phyloP scores from a whole-genome alignment of 2,329 filamentous ascomycete species.

The Dothiorella sarmentorum region DNA sequence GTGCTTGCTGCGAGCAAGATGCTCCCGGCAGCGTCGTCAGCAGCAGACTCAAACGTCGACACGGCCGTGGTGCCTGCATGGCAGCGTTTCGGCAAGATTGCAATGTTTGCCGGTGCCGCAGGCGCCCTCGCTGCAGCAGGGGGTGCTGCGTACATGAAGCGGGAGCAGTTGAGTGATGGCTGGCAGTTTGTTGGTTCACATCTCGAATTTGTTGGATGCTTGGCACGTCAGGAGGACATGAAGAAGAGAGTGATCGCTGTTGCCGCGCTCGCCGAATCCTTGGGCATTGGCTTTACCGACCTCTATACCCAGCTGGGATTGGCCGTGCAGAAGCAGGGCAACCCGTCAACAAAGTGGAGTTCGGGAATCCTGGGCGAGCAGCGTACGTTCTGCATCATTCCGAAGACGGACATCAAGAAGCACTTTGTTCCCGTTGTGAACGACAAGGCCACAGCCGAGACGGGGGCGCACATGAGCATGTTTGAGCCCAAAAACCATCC shows the following conservation, averaged over 20 bases:
- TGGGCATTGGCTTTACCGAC: conserved; percentile 75
- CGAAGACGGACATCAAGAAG: conserved; percentile 32
- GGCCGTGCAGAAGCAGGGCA: conserved; percentile 50
- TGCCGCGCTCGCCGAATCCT: conserved; percentile 60
- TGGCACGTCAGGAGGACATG: conserved; percentile 80
- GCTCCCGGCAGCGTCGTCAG: conserved; percentile 33
- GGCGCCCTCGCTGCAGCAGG: conserved; percentile 79
- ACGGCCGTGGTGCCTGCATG: conserved; percentile 52
- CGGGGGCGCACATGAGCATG: conserved; percentile 76
- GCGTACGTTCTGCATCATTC: conserved; percentile 78
- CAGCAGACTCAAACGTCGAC: conserved; percentile 40
- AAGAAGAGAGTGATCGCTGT: conserved; percentile 68
- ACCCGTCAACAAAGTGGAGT: conserved; percentile 43
- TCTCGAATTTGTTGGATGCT: conserved; percentile 87
- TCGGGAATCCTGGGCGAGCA: conserved; percentile 64
- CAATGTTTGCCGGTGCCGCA: conserved; percentile 77
- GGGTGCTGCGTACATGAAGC: conserved; percentile 80
- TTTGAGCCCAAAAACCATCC: conserved; percentile 71
- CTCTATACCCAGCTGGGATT: conserved; percentile 81
- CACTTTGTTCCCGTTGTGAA: conserved; percentile 57
- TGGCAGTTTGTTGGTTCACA: conserved; percentile 84
- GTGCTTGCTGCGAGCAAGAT: conserved; percentile 34
- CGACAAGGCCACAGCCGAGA: conserved; percentile 74
- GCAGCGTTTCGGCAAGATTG: conserved; percentile 80
- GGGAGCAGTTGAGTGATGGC: conserved; percentile 73